These are phyloP conservation scores for Entoloma clypeatum DNA, from an alignment of 1,284 basidiomycete genomes.

Conservation along the genomic window DNA sequence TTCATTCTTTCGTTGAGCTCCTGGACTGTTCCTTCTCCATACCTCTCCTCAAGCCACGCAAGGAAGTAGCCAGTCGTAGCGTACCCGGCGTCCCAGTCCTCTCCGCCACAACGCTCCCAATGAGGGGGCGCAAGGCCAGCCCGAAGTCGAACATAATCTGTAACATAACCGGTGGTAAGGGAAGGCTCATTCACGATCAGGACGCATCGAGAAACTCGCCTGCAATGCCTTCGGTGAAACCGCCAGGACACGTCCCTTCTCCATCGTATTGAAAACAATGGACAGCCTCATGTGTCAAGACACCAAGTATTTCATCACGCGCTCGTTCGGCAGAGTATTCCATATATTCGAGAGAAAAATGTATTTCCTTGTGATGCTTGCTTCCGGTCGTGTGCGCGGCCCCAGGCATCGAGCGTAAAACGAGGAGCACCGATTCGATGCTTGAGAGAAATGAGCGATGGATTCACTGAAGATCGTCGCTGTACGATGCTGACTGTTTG, in stretches of 20 bases:
- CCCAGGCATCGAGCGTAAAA: slow-evolving; percentile 61
- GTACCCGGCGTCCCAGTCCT: slow-evolving; percentile 70
- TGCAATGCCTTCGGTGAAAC: slow-evolving; percentile 71
- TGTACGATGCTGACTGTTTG: slow-evolving; percentile 41
- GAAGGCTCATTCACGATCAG: background rate
- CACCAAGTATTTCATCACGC: slow-evolving; percentile 58
- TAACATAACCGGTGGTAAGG: background rate
- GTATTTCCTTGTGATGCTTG: slow-evolving; percentile 61
- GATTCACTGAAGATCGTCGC: background rate
- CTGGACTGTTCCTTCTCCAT: slow-evolving; percentile 49
- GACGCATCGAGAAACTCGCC: slow-evolving; percentile 36
- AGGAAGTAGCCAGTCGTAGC: slow-evolving; percentile 69
- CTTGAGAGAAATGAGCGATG: slow-evolving; percentile 29
- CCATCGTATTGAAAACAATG: slow-evolving; percentile 73
- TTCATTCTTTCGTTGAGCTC: slow-evolving; percentile 55
- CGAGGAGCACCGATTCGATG: slow-evolving; percentile 49
- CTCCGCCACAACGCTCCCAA: slow-evolving; percentile 46
- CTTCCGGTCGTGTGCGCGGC: slow-evolving; percentile 62
- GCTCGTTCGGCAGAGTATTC: slow-evolving; percentile 41
- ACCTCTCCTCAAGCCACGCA: slow-evolving; percentile 59
- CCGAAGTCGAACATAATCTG: slow-evolving; percentile 68
- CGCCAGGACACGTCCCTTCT: slow-evolving; percentile 54
- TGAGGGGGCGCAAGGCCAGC: slow-evolving; percentile 59
- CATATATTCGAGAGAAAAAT: slow-evolving; percentile 64
- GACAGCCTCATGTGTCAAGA: slow-evolving; percentile 59